Percentiles rank a stretch among this genome's conserved stretches.
Conservation (phyloP, 1,139 yeast species). For the Spencermartinsiella ligniputridi region DNA sequence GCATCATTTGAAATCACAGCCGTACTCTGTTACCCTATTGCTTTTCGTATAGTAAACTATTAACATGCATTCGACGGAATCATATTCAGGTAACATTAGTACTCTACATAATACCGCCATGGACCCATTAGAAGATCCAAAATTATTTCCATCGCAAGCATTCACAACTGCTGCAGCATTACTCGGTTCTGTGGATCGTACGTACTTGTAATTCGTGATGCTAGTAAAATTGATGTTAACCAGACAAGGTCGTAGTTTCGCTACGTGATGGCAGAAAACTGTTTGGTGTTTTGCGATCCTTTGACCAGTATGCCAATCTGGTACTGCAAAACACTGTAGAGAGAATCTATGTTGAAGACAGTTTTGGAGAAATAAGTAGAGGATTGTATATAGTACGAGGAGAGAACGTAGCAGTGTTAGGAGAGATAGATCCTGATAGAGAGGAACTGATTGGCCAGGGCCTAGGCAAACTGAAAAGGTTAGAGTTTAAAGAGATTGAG, state of each 20-base stretch:
- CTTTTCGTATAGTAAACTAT: too few species aligned
- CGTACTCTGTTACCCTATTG: too few species aligned
- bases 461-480: constrained; percentile 42
- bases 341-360: constrained; percentile 63
- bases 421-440: constrained; percentile 85
- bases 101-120: too few species aligned
- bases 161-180: constrained; percentile 97
- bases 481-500: constrained; percentile 58
- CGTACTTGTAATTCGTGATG: constrained; percentile 26
- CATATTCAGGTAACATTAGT: too few species aligned
- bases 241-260: constrained; percentile 68
- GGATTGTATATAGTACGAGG: constrained; percentile 93
- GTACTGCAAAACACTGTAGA: constrained; percentile 90
- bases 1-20: too few species aligned
- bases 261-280: constrained; percentile 87
- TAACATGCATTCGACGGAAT: too few species aligned
- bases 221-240: too few species aligned
- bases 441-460: constrained; percentile 66
- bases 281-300: constrained; percentile 88
- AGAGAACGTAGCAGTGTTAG: constrained; percentile 93
- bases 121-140: constrained; percentile 32
- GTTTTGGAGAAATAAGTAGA: constrained; percentile 71
- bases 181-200: constrained; percentile 87
- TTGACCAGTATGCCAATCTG: constrained; percentile 91
- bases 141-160: constrained; percentile 50